These are phyloP conservation scores for Ophiostoma angusticollis DNA, from an alignment of 2,329 filamentous ascomycete species.

Conservation along the genomic window DNA sequence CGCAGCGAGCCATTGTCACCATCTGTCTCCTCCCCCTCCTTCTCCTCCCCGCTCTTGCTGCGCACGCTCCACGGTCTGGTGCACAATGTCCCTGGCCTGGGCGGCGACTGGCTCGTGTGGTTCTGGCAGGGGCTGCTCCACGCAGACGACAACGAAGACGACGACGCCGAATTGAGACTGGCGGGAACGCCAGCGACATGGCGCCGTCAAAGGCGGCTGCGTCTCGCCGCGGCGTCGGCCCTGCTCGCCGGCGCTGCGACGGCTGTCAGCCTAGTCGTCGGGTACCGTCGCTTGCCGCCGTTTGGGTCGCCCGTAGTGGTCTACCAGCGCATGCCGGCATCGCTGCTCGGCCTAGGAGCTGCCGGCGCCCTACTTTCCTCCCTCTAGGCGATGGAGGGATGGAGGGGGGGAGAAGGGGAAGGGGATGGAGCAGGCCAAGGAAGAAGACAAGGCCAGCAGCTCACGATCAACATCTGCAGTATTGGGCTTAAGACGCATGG, in stretches of 20 bases:
- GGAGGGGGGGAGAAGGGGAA: not conserved
- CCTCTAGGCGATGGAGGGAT: not conserved
- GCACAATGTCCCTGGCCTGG: conserved; percentile 20
- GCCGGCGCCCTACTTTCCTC: conserved; percentile 31
- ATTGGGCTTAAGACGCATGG: no score
- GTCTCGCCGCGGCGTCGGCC: conserved; percentile 21
- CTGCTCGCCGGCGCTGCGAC: conserved; percentile 26
- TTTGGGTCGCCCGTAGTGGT: conserved; percentile 33
- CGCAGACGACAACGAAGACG: conserved; percentile 15
- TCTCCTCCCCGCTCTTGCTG: conserved; percentile 9
- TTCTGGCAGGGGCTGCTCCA: conserved; percentile 11
- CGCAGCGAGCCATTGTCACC: not conserved
- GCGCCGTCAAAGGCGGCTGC: conserved; percentile 10
- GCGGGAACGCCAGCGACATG: not conserved
- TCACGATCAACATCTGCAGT: no score
- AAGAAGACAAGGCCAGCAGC: no score
- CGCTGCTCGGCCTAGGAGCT: conserved; percentile 32
- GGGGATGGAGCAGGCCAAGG: no score
- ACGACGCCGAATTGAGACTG: conserved; percentile 5
- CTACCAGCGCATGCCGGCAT: conserved; percentile 25
- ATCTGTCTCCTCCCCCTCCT: not conserved
- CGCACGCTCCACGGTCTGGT: conserved; percentile 22
- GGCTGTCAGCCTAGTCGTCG: conserved; percentile 23
- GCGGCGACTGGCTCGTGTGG: conserved; percentile 23
- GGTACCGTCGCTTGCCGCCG: conserved; percentile 28